phyloP scores from a whole-genome alignment of 2,329 filamentous ascomycete species.

The Penicillium sp. region DNA sequence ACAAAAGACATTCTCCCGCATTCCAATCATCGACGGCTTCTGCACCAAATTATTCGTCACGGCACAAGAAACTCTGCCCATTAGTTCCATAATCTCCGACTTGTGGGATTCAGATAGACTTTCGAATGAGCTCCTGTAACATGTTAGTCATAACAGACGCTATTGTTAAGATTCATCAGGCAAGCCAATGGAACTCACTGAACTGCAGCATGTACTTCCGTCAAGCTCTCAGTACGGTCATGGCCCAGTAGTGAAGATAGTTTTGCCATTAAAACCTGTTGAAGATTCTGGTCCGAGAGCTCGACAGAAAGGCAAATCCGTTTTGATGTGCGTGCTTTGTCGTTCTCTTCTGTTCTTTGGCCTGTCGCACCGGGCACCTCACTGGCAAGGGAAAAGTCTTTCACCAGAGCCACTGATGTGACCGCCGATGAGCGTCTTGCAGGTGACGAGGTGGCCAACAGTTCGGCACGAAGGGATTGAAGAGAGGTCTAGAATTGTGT shows the following conservation, averaged over 20 bases:
- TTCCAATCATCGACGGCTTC: constrained; percentile 25
- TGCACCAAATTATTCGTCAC: constrained; percentile 47
- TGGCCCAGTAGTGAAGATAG: constrained; percentile 36
- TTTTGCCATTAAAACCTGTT: constrained; percentile 34
- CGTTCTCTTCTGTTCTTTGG: constrained; percentile 13
- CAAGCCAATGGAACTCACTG: constrained; percentile 44
- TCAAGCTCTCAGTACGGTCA: constrained; percentile 34
- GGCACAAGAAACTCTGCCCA: constrained; percentile 60
- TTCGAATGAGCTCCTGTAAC: constrained; percentile 44
- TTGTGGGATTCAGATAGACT: constrained; percentile 50
- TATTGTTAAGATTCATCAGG: background rate
- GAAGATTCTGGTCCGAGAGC: constrained; percentile 30
- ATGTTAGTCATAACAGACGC: background rate
- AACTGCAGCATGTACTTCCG: constrained; percentile 44
- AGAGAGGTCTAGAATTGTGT: constrained; percentile 25
- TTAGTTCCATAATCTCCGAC: constrained; percentile 52
- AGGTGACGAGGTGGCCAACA: constrained; percentile 1
- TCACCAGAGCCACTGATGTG: background rate
- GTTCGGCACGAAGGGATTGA: constrained; percentile 13
- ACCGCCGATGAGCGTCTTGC: background rate
- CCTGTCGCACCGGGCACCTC: constrained; percentile 11
- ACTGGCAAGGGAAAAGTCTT: background rate
- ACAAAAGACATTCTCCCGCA: constrained; percentile 31
- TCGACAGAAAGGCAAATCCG: constrained; percentile 34
- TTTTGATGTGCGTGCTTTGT: constrained; percentile 32